These are phyloP conservation scores for Avena insularis DNA, from an alignment of 176 grass and related monocot species.

Conservation along the genomic window DNA sequence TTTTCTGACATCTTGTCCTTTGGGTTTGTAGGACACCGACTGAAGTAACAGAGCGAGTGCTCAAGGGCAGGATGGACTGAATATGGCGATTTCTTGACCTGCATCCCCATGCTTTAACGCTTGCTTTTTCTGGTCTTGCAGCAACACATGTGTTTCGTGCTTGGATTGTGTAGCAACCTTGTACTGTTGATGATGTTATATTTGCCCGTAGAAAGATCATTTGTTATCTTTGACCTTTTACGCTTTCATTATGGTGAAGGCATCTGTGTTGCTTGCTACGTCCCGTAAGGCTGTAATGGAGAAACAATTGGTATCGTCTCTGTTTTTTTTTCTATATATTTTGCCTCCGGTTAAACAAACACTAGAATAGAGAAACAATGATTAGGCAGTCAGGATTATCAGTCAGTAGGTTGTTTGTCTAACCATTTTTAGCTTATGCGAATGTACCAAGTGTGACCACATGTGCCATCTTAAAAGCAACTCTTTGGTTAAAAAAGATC, in stretches of 20 bases:
- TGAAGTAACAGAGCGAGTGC: constrained; percentile 78
- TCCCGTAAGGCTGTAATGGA: too few species aligned
- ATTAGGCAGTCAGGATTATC: too few species aligned
- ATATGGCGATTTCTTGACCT: not conserved
- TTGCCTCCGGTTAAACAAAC: too few species aligned
- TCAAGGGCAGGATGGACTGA: constrained; percentile 97
- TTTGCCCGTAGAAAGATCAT: constrained; percentile 10
- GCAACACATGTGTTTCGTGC: constrained; percentile 14
- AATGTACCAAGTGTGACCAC: too few species aligned
- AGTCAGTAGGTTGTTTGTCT: too few species aligned
- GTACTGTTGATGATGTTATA: constrained; percentile 32
- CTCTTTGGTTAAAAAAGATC: too few species aligned
- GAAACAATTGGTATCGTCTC: too few species aligned
- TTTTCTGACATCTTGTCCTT: constrained; percentile 18
- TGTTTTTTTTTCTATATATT: too few species aligned
- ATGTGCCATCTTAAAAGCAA: too few species aligned
- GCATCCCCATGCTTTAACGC: constrained; percentile 26
- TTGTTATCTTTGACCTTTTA: not conserved
- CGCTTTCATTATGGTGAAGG: not conserved
- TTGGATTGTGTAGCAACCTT: constrained; percentile 34
- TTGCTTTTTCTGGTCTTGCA: constrained; percentile 13
- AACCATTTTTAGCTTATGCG: too few species aligned
- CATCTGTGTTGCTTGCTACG: too few species aligned
- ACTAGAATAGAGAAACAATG: too few species aligned
- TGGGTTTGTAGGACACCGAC: constrained; percentile 74